phyloP scores from a whole-genome alignment of 768 basidiomycete species.

The Lactifluus subvellereus region DNA sequence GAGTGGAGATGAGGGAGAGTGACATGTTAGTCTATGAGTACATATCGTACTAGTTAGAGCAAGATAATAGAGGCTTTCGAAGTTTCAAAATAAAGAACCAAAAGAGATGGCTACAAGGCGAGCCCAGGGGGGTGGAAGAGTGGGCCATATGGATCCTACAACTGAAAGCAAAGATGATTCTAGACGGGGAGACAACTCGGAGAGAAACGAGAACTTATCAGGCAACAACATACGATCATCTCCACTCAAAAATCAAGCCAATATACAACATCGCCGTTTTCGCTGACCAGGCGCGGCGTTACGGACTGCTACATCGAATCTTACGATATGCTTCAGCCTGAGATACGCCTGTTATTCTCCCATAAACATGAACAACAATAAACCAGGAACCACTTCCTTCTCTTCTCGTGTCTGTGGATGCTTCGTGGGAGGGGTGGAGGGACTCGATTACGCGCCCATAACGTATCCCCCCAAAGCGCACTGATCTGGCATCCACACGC shows the following conservation, averaged over 20 bases:
- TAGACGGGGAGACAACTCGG: too few relatives aligned
- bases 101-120: background rate
- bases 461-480: constrained; percentile 12
- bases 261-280: too few relatives aligned
- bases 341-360: too few relatives aligned
- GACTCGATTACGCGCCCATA: constrained; percentile 9
- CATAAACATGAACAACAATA: background rate
- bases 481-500: constrained; percentile 19
- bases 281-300: too few relatives aligned
- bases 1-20: too few relatives aligned
- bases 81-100: background rate
- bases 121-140: background rate
- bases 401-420: too few relatives aligned
- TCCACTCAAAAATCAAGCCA: too few relatives aligned
- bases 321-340: too few relatives aligned
- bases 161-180: background rate
- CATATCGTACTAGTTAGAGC: constrained; percentile 14
- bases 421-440: too few relatives aligned
- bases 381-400: too few relatives aligned
- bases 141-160: background rate
- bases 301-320: too few relatives aligned
- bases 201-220: background rate
- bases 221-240: too few relatives aligned
- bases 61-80: constrained; percentile 6
- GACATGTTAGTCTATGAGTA: background rate